These are phyloP conservation scores for Fusarium stilboides DNA, from an alignment of 2,329 filamentous ascomycete species.

Conservation along the genomic window DNA sequence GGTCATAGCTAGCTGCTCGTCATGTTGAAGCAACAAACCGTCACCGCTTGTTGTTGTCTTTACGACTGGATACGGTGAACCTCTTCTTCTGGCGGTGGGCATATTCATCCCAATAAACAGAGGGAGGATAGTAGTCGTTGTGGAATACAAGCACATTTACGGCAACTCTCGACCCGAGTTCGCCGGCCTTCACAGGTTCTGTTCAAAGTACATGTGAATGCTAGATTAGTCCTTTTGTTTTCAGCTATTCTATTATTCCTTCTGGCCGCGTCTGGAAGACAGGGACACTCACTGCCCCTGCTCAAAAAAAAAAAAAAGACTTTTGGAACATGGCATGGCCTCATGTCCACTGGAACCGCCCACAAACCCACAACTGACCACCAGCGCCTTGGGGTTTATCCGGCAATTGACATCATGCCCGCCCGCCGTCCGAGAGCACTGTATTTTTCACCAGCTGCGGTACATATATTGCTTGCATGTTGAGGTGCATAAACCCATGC, in stretches of 20 bases:
- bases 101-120: slow-evolving; percentile 3
- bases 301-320: slow-evolving; percentile 38
- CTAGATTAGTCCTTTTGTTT: slow-evolving; percentile 11
- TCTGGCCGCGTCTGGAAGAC: slow-evolving; percentile 5
- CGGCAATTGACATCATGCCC: slow-evolving; percentile 18
- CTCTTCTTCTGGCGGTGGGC: slow-evolving; percentile 22
- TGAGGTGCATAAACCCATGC: slow-evolving; percentile 30
- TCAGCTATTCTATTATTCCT: background rate
- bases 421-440: slow-evolving; percentile 22
- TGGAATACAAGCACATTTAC: background rate
- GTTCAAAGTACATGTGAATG: background rate
- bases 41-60: slow-evolving; percentile 42
- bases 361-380: slow-evolving; percentile 6
- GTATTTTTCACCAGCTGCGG: slow-evolving; percentile 16
- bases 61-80: slow-evolving; percentile 28
- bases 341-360: slow-evolving; percentile 39
- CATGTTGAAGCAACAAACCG: slow-evolving; percentile 27
- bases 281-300: slow-evolving; percentile 16
- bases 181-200: slow-evolving; percentile 14
- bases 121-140: slow-evolving; percentile 11
- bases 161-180: background rate
- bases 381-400: slow-evolving; percentile 13
- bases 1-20: slow-evolving; percentile 2
- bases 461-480: slow-evolving; percentile 45
- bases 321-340: slow-evolving; percentile 48